phyloP scores from a whole-genome alignment of 1,284 basidiomycete species.

The Blastosporella zonata region DNA sequence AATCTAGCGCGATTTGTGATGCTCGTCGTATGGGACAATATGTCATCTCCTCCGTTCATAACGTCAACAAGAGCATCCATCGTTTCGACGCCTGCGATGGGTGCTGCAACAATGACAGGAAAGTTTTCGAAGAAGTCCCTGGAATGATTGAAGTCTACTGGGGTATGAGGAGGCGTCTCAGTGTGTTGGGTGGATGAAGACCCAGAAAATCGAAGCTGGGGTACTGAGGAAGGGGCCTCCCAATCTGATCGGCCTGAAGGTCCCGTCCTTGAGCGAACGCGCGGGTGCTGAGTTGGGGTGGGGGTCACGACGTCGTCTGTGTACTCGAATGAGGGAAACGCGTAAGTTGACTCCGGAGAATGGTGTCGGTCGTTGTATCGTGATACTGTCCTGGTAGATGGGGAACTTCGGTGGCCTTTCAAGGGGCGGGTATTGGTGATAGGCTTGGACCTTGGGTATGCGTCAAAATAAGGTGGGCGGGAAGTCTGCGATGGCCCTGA shows the following conservation, averaged over 20 bases:
- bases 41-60: conserved; percentile 71
- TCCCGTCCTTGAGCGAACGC: conserved; percentile 53
- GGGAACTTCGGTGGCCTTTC: conserved; percentile 21
- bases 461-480: conserved; percentile 34
- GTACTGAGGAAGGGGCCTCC: conserved; percentile 35
- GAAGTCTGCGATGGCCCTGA: conserved; percentile 24
- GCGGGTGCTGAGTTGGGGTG: conserved; percentile 32
- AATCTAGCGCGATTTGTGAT: conserved; percentile 49
- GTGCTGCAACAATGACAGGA: conserved; percentile 71
- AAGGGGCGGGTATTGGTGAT: conserved; percentile 21
- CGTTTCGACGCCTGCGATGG: conserved; percentile 71
- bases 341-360: conserved; percentile 24
- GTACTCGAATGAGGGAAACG: conserved; percentile 34
- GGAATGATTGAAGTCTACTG: conserved; percentile 49
- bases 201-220: conserved; percentile 58
- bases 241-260: conserved; percentile 47
- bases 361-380: conserved; percentile 8
- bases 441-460: conserved; percentile 28
- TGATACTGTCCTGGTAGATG: conserved; percentile 18
- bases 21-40: conserved; percentile 39
- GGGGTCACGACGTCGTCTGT: conserved; percentile 26
- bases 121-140: conserved; percentile 48
- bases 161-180: conserved; percentile 66
- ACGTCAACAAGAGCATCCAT: conserved; percentile 85
- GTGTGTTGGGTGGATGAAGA: conserved; percentile 61